phyloP scores from a whole-genome alignment of 345 rosid genomes.

The Excoecaria agallocha region DNA sequence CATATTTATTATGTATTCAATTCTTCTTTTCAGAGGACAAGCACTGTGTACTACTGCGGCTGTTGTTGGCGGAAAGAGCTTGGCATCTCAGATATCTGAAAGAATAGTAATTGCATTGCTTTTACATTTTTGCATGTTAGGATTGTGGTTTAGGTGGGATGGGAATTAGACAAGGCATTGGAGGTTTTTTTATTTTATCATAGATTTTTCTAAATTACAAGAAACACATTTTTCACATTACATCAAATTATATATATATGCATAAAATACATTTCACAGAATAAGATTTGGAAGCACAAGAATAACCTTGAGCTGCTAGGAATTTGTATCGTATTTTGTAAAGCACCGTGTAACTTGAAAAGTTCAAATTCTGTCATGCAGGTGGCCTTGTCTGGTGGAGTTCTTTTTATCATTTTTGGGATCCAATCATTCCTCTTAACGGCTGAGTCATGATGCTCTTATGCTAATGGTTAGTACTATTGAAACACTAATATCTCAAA shows the following conservation, averaged over 20 bases:
- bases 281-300: neutral
- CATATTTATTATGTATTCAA: conserved; percentile 11
- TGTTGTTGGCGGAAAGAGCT: conserved; percentile 89
- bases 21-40: conserved; percentile 59
- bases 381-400: conserved; percentile 89
- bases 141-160: neutral
- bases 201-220: neutral
- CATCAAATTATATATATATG: neutral
- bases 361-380: conserved; percentile 30
- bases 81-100: conserved; percentile 96
- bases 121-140: neutral
- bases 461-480: conserved; percentile 32
- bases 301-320: neutral
- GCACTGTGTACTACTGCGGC: conserved; percentile 91
- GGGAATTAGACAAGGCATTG: neutral
- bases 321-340: neutral
- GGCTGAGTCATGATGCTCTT: conserved; percentile 32
- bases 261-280: neutral
- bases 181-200: neutral
- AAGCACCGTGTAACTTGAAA: neutral
- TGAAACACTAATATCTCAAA: neutral
- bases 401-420: conserved; percentile 83
- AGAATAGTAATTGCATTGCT: conserved; percentile 46
- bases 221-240: neutral
- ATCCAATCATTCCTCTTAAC: conserved; percentile 81